Conservation (phyloP, 2,329 filamentous ascomycete genomes). For the Fusarium virguliforme region DNA sequence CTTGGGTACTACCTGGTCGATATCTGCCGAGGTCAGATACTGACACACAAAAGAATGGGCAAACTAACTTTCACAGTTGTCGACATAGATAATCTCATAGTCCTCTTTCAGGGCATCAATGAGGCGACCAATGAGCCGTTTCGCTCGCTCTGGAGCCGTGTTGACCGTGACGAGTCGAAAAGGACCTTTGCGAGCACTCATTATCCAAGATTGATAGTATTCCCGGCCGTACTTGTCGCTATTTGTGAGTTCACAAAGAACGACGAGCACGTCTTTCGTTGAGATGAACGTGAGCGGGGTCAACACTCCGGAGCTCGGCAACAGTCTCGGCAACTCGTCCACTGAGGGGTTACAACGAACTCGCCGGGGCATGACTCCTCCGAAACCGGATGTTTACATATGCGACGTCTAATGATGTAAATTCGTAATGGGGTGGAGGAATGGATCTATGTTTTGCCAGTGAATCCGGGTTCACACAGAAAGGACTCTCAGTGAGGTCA, state of each 20-base stretch:
- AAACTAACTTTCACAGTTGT: constrained; percentile 71
- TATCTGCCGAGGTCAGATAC: constrained; percentile 55
- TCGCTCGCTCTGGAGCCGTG: constrained; percentile 76
- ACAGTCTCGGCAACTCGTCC: not conserved
- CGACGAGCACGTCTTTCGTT: not conserved
- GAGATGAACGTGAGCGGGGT: constrained; percentile 8
- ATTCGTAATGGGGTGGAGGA: not conserved
- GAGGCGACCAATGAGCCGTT: constrained; percentile 73
- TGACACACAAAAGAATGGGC: not conserved
- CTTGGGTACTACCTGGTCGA: constrained; percentile 70
- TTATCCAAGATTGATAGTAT: not conserved
- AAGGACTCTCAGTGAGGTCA: too few relatives aligned
- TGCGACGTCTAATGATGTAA: constrained; percentile 2
- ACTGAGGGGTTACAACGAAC: constrained; percentile 1
- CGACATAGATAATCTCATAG: constrained; percentile 75
- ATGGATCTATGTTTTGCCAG: not conserved
- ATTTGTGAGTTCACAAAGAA: too few relatives aligned
- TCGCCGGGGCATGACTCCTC: not conserved
- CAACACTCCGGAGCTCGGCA: not conserved
- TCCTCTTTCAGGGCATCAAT: constrained; percentile 73
- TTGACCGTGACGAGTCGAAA: constrained; percentile 79
- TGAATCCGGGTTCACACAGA: too few relatives aligned
- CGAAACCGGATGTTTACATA: not conserved
- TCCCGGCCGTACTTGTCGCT: not conserved
- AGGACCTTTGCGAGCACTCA: constrained; percentile 59